Evolutionary conservation across 1,284 basidiomycete species (phyloP), one percentile per base, ranked within the genome.

Genomic region (Pterula multifida): DNA sequence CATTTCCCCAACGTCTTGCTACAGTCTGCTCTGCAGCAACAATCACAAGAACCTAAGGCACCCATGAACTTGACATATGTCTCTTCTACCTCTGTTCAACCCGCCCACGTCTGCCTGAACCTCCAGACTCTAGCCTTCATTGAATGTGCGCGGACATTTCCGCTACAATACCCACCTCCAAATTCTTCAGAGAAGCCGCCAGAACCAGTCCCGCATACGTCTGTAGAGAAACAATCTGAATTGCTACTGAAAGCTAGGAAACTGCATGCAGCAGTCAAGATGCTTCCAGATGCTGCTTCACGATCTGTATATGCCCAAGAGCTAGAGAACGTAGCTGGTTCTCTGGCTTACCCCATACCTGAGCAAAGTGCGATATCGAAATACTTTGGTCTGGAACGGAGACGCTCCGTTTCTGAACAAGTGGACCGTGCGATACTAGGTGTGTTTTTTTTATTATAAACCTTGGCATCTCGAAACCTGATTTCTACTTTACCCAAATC

Each of bases 361-460:
- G 85, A 90, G 61, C 70, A 70, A 46, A 85, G 84, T 54, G 76
- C 71, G 44, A 69, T 89, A 55, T 68, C 76, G 13, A 75, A 71
- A 48, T 92, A 92, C 62, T 64, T 94, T 52, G 73, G 75, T 48
- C 79, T 83, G 61, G 77, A 76, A 52, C 68, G 89, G 52, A 74
- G 90, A 49, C 82, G 86, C 56, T 78, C 78, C 3, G 74, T 94
- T 3, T 90, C 90, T 1, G 84, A 89, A 52, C 87, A 92, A 65
- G 81, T 95, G 49, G 87, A 93, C 56, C 76, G 78, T 47, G 91
- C 91, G 9, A 88, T 94, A 48, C 65, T 94, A 2, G 69, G 88
- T 88, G n/a, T n/a, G n/a, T n/a, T 25, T 53, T 32, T 17, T 39
- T 45, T 47, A 15, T 32, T 26, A 45, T 28, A 47, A 26, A 53